Conservation (phyloP, 129 eudicot species). For the Apium graveolens region DNA sequence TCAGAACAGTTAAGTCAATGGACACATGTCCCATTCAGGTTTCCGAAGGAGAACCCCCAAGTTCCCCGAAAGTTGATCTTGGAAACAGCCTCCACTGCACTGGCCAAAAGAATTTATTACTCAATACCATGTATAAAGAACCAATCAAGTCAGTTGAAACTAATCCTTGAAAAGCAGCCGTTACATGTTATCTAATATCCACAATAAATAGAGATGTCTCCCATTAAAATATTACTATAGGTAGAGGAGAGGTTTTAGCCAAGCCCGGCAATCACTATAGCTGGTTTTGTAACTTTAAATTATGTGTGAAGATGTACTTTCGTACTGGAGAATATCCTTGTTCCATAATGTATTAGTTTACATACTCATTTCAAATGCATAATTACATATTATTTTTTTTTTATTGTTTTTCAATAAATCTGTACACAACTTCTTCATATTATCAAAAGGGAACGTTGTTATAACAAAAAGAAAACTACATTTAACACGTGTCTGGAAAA, state of each 20-base stretch:
- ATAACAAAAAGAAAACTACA: no score
- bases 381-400: no score
- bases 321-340: neutral
- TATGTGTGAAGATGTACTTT: neutral
- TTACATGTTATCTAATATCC: neutral
- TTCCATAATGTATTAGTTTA: neutral
- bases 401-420: no score
- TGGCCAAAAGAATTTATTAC: constrained; percentile 31
- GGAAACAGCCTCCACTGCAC: constrained; percentile 18
- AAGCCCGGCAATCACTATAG: neutral
- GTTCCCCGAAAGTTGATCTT: constrained; percentile 22
- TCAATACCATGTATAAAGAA: constrained; percentile 35
- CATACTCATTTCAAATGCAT: no score
- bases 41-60: constrained; percentile 19
- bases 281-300: neutral
- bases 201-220: neutral
- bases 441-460: no score
- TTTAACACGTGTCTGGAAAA: no score
- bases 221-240: neutral
- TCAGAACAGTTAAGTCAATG: constrained; percentile 23
- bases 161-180: constrained; percentile 20
- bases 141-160: constrained; percentile 32
- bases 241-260: neutral
- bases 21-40: constrained; percentile 16
- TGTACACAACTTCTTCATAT: neutral